Evolutionary conservation across 1,284 basidiomycete species (phyloP).

Genomic region (Omphalotus olearius): DNA sequence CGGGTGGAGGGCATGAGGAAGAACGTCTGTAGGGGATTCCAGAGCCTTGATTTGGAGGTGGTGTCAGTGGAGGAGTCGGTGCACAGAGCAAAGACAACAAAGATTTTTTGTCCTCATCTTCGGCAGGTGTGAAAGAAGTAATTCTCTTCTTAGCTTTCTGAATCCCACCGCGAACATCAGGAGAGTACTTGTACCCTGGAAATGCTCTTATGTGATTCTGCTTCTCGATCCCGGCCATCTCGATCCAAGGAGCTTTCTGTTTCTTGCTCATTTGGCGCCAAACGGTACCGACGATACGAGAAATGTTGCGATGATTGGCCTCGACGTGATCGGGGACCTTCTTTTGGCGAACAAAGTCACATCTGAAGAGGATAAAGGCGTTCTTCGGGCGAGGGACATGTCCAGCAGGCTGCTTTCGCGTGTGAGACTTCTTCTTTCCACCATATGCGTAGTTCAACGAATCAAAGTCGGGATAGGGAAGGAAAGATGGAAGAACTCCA

Average conservation of each 20-base stretch:
- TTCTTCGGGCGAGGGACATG: slow-evolving; percentile 83
- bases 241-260: slow-evolving; percentile 45
- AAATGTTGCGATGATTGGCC: slow-evolving; percentile 54
- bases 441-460: slow-evolving; percentile 1
- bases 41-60: not conserved
- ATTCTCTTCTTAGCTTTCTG: slow-evolving; percentile 12
- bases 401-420: slow-evolving; percentile 36
- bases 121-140: not conserved
- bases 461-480: slow-evolving; percentile 12
- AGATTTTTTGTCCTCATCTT: not conserved
- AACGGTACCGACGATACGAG: slow-evolving; percentile 47
- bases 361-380: slow-evolving; percentile 84
- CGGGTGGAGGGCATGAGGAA: slow-evolving; percentile 36
- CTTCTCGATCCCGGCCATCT: slow-evolving; percentile 48
- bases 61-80: slow-evolving; percentile 11
- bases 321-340: slow-evolving; percentile 41
- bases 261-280: slow-evolving; percentile 46
- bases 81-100: slow-evolving; percentile 3
- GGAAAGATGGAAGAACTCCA: slow-evolving; percentile 4
- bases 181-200: slow-evolving; percentile 45
- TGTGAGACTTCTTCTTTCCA: slow-evolving; percentile 37
- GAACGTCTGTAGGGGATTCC: slow-evolving; percentile 26
- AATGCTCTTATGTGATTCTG: slow-evolving; percentile 35
- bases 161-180: slow-evolving; percentile 2
- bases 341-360: slow-evolving; percentile 48